Evolutionary conservation across 176 grass and related monocot genomes (phyloP).

Genomic region (Avena sativa): DNA sequence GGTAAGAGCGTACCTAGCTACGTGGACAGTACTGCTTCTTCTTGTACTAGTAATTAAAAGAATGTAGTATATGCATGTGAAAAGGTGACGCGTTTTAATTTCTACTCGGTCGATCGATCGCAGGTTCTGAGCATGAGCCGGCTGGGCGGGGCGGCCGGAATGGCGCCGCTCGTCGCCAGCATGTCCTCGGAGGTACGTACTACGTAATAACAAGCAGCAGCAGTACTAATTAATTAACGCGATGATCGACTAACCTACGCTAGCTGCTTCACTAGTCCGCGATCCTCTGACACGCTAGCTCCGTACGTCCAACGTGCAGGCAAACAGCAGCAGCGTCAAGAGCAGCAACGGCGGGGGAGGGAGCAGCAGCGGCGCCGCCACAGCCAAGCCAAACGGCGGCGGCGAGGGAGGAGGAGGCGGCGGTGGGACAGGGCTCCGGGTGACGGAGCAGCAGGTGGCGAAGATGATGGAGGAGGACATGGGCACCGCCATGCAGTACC

Average conservation of each 20-base stretch:
- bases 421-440: constrained; percentile 45
- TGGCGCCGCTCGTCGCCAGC: constrained; percentile 79
- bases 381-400: constrained; percentile 4
- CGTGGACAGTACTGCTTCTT: background rate
- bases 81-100: too few relatives aligned
- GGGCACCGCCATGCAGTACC: constrained; percentile 98
- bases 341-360: background rate
- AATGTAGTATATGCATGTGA: too few relatives aligned
- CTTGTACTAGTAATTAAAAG: too few relatives aligned
- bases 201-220: too few relatives aligned
- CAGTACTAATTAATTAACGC: too few relatives aligned
- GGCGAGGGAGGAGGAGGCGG: constrained; percentile 11
- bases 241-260: too few relatives aligned
- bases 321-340: constrained; percentile 30
- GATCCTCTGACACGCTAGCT: background rate
- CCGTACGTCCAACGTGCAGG: constrained; percentile 22
- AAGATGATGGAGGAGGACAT: constrained; percentile 99
- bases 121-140: constrained; percentile 96
- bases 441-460: constrained; percentile 88
- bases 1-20: constrained; percentile 20
- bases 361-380: background rate
- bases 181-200: constrained; percentile 73
- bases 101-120: too few relatives aligned
- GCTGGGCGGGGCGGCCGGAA: constrained; percentile 76
- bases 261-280: too few relatives aligned